Percentiles rank a stretch among this genome's conserved stretches.
phyloP scores from a whole-genome alignment of 345 rosid species.

The Citrus inodora region DNA sequence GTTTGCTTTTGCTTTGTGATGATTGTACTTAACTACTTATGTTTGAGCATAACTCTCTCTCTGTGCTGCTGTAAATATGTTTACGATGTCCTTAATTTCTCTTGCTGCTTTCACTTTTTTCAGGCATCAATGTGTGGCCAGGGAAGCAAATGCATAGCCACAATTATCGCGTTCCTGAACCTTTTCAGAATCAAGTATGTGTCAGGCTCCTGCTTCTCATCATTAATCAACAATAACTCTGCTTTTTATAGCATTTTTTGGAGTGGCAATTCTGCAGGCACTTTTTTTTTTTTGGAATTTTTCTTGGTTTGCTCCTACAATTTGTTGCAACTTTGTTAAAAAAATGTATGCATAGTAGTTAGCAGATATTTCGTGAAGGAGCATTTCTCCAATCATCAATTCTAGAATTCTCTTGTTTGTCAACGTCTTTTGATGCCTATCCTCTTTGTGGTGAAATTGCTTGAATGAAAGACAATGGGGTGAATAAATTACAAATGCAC shows the following conservation, averaged over 20 bases:
- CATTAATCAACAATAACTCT: not conserved
- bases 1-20: not conserved
- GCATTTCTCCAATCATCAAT: not conserved
- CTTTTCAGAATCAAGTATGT: constrained; percentile 63
- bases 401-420: not conserved
- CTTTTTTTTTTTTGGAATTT: not conserved
- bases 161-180: constrained; percentile 66
- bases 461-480: not conserved
- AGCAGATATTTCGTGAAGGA: not conserved
- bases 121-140: constrained; percentile 80
- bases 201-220: constrained; percentile 17
- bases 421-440: not conserved
- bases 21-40: too few relatives aligned
- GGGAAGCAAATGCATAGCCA: constrained; percentile 92
- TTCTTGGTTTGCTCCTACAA: not conserved
- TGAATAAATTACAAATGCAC: not conserved
- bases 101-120: not conserved
- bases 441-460: not conserved
- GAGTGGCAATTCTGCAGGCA: not conserved
- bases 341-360: not conserved
- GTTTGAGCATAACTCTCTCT: not conserved
- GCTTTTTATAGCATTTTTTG: not conserved
- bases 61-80: not conserved
- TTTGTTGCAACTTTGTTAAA: not conserved
- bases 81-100: not conserved